Percentiles rank a stretch among this genome's conserved stretches.
Conservation (phyloP, 495 filamentous ascomycete genomes). For the Aspergillus indologenus region DNA sequence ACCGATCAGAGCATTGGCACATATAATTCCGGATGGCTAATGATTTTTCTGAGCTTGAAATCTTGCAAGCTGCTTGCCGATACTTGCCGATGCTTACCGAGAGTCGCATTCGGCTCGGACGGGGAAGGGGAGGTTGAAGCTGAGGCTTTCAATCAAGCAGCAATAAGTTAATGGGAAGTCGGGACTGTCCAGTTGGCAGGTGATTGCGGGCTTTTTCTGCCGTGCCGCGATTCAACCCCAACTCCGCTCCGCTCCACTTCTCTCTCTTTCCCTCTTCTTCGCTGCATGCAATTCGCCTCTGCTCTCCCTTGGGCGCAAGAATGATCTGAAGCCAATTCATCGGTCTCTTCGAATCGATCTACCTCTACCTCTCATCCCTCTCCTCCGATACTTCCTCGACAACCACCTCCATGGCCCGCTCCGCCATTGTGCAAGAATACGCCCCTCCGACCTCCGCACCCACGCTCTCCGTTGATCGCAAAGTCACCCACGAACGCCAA, state of each 20-base stretch:
- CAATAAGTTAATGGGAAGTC: no score
- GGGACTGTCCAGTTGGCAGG: not conserved
- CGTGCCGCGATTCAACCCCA: constrained; percentile 9
- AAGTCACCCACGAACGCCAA: constrained; percentile 64
- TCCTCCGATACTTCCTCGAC: constrained; percentile 1
- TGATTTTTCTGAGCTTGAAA: no score
- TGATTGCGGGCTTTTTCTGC: constrained; percentile 6
- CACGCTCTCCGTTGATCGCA: constrained; percentile 60
- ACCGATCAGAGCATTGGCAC: not conserved
- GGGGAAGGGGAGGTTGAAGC: not conserved
- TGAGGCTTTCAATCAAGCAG: not conserved
- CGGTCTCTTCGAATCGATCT: not conserved
- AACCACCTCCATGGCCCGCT: constrained; percentile 38
- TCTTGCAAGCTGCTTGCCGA: no score
- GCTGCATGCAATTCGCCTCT: constrained; percentile 7
- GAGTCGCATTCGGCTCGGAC: not conserved
- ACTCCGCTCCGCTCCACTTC: constrained; percentile 5
- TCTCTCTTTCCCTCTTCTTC: constrained; percentile 9
- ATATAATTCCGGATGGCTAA: no score
- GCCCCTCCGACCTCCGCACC: constrained; percentile 51
- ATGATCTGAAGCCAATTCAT: constrained; percentile 4
- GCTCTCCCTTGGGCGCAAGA: constrained; percentile 7
- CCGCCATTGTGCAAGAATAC: constrained; percentile 69
- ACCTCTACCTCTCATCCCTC: not conserved
- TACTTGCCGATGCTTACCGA: not conserved